Evolutionary conservation across 2,329 filamentous ascomycete genomes (phyloP), one percentile per base, ranked within the genome.

Genomic region (Neopestalotiopsis clavispora): DNA sequence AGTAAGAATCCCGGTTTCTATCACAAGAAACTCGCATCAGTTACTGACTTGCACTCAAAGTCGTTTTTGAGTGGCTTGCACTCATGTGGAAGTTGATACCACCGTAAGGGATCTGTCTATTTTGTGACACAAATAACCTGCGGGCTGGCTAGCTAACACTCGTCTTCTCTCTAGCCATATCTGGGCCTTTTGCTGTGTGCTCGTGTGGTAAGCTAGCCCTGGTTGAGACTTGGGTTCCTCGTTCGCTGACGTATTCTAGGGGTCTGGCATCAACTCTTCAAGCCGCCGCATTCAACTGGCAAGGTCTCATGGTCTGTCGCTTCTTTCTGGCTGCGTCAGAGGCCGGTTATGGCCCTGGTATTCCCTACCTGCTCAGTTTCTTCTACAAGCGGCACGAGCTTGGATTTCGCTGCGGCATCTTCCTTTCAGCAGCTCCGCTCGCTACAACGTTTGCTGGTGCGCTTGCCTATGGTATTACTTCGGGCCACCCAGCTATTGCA

Each of bases 361-460:
- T 78, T 17, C 76, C 78, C 2, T 80, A 79, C 58, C 70, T 80
- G 10, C 74, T 79, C 20, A 79, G 78, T 1, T 79, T 80, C 71
- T 80, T 80, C 70, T 80, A 80, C 71, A 82, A 82, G 28, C 79
- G 83, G 28, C 81, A 82, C 40, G 83, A 85, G 69, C 76, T 85
- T 1, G 83, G 83, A 0, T 76, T 84, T 4, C 77, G 84, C 1
- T 78, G 76, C 49, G 76, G 77, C 30, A 69, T 79, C 58, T 79
- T 75, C 59, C 71, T 78, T 30, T 78, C 80, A 74, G 79, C 81
- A 17, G 90, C 90, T 0, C 90, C 91, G 1, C 81, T 93, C 14
- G 91, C 91, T 4, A 92, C 90, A 61, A 90, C 88, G 4, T 93
- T 93, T 74, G 89, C 90, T 0, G 90, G 91, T 1, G 90, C 90